Evolutionary conservation across 345 rosid genomes (phyloP).

Genomic region (Syzygium aromaticum): DNA sequence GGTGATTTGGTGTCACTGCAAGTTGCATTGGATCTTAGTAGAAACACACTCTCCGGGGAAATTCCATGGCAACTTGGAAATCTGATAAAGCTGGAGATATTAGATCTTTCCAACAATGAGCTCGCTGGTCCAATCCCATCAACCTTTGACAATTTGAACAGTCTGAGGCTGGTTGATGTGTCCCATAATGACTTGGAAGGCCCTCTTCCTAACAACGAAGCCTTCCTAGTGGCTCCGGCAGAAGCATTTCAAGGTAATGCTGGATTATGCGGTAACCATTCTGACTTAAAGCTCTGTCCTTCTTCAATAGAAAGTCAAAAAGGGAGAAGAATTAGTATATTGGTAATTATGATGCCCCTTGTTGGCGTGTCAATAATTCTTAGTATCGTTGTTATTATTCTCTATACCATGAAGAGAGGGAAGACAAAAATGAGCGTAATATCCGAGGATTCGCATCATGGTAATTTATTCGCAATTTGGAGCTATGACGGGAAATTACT

Average conservation of each 20-base stretch:
- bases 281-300: conserved; percentile 11
- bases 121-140: conserved; percentile 25
- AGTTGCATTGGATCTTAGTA: conserved; percentile 29
- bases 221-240: conserved; percentile 8
- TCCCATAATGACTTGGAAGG: conserved; percentile 33
- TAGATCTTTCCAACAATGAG: conserved; percentile 25
- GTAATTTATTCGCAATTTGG: conserved; percentile 10
- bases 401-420: not conserved
- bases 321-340: not conserved
- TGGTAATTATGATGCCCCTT: conserved; percentile 7
- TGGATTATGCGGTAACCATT: conserved; percentile 16
- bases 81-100: conserved; percentile 14
- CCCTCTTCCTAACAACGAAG: conserved; percentile 22
- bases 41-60: conserved; percentile 18
- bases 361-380: conserved; percentile 5
- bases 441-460: not conserved
- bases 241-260: conserved; percentile 19
- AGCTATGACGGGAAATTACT: conserved; percentile 17
- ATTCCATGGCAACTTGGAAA: conserved; percentile 27
- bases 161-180: conserved; percentile 16
- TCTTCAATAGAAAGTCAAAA: not conserved
- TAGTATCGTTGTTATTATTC: conserved; percentile 1
- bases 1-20: conserved; percentile 20
- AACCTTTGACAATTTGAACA: conserved; percentile 14
- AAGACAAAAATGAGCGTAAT: not conserved